These are phyloP conservation scores for Dryadomyces quercus-mongolicae DNA, from an alignment of 2,329 filamentous ascomycete genomes.

Conservation along the genomic window DNA sequence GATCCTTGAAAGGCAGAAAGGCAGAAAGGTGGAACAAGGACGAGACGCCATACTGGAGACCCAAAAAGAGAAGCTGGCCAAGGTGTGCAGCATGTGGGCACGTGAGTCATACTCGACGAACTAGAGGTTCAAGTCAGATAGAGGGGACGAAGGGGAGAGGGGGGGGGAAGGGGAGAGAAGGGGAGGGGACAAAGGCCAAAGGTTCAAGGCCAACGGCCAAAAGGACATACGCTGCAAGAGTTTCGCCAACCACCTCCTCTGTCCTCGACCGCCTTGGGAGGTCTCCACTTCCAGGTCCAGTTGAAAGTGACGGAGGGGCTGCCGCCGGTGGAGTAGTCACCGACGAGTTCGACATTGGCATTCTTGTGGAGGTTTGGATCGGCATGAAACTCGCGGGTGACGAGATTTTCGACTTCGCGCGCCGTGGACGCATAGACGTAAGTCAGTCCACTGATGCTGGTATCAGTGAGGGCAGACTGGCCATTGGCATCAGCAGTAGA, in stretches of 20 bases:
- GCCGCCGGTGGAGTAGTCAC: conserved; percentile 78
- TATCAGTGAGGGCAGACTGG: conserved; percentile 43
- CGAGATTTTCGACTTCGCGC: conserved; percentile 82
- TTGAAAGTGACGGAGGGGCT: conserved; percentile 75
- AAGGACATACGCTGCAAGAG: conserved; percentile 63
- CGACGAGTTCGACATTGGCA: conserved; percentile 88
- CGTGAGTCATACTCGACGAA: conserved; percentile 96
- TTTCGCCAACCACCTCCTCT: conserved; percentile 89
- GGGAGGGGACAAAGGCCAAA: neutral
- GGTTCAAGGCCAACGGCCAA: too few species aligned
- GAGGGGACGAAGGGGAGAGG: conserved; percentile 6
- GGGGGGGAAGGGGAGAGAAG: neutral
- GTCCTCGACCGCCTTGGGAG: conserved; percentile 72
- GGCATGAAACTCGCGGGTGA: conserved; percentile 91
- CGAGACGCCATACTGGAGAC: conserved; percentile 54
- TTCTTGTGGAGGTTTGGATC: conserved; percentile 98
- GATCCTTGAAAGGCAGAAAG: neutral
- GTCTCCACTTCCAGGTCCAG: conserved; percentile 96
- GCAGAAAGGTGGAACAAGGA: conserved; percentile 7
- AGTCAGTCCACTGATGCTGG: conserved; percentile 75
- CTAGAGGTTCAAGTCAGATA: conserved; percentile 29
- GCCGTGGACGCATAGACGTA: conserved; percentile 80
- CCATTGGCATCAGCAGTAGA: conserved; percentile 32
- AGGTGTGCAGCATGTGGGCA: conserved; percentile 74
- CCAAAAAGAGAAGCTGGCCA: conserved; percentile 93